Conservation (phyloP, 2,329 filamentous ascomycete species). For the Neoascochyta sp. region DNA sequence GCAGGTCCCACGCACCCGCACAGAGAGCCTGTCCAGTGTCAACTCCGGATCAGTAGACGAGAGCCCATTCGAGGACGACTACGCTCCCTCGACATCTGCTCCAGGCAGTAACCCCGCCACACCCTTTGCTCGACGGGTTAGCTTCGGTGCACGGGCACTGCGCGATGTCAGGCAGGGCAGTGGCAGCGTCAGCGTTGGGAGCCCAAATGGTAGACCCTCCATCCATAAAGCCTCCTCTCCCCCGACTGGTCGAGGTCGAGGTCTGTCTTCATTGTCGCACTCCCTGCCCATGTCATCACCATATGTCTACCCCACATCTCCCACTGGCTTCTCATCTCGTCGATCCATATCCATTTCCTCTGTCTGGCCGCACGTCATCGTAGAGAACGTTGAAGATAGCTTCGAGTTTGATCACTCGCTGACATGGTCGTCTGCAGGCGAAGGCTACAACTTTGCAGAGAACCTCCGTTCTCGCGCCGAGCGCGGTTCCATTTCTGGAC, state of each 20-base stretch:
- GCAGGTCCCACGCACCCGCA: slow-evolving; percentile 36
- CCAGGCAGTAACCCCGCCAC: slow-evolving; percentile 60
- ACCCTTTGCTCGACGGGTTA: slow-evolving; percentile 80
- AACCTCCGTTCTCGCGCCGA: slow-evolving; percentile 89
- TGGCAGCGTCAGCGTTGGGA: slow-evolving; percentile 47
- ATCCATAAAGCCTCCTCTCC: slow-evolving; percentile 49
- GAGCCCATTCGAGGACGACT: slow-evolving; percentile 54
- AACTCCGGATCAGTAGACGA: slow-evolving; percentile 49
- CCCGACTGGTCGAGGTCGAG: slow-evolving; percentile 55
- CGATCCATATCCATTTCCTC: slow-evolving; percentile 25
- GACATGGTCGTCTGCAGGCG: slow-evolving; percentile 65
- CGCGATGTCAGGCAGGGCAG: slow-evolving; percentile 61
- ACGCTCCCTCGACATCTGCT: slow-evolving; percentile 51
- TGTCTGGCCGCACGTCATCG: slow-evolving; percentile 27
- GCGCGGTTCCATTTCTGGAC: slow-evolving; percentile 59
- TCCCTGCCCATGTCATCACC: slow-evolving; percentile 26
- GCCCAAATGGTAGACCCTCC: slow-evolving; percentile 61
- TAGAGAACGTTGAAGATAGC: slow-evolving; percentile 30
- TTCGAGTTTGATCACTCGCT: slow-evolving; percentile 55
- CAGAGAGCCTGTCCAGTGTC: slow-evolving; percentile 48
- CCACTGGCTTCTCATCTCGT: slow-evolving; percentile 14
- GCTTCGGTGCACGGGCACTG: slow-evolving; percentile 80
- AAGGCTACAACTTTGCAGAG: slow-evolving; percentile 96
- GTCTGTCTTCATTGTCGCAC: slow-evolving; percentile 51
- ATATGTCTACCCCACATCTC: slow-evolving; percentile 20